Base-by-base conservation (phyloP, 2,329 filamentous ascomycete species). In the Talaromyces sp. region DNA sequence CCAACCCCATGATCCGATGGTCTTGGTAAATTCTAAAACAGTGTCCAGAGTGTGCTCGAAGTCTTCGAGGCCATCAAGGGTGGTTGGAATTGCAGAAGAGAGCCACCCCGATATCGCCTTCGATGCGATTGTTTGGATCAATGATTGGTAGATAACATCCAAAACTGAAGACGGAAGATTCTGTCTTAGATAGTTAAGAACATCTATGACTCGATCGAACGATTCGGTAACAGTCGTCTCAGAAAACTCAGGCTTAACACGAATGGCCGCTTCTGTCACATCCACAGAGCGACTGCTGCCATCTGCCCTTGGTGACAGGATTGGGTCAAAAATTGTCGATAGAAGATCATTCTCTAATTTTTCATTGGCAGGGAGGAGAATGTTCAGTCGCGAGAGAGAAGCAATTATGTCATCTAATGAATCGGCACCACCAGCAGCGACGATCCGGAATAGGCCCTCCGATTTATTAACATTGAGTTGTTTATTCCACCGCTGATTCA, bases 81-180 rank as follows among this genome's bases (percentile, higher is more conserved):
- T 87, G 1, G 87, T 78, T 1, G 94, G 93, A 0, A 99, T 86
- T 1, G 86, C 84, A 13, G 85, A 81, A 29, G 89, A 84, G 7
- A 99, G 80, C 87, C 91, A 96, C 4, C 82, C 78, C 4, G 82
- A 82, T 36, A 91, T 86, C 10, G 97, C 79, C 19, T 84, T 83
- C 5, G 84, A 80, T 8, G 87, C 81, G 9, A 96, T 72, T 35
- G 82, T 79, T 0, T 86, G 86, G 70, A 96, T 83, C 68, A 97
- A 83, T 8, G 84, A 81, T 11, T 81, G 77, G 0, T 89, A 88
- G 1, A 97, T 75, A 1, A 83, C 79, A 7, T 70, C 58, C 7
- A 74, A 69, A 11, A 86, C 70, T 2, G 72, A 69, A 20, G 68
- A 51, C 6, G 84, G 83, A 6, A 87, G 70, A 13, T 72, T 71